Percentiles rank a stretch among this genome's conserved stretches.
These are phyloP conservation scores for Acorus gramineus DNA, from an alignment of 106 monocot species.

Conservation along the genomic window DNA sequence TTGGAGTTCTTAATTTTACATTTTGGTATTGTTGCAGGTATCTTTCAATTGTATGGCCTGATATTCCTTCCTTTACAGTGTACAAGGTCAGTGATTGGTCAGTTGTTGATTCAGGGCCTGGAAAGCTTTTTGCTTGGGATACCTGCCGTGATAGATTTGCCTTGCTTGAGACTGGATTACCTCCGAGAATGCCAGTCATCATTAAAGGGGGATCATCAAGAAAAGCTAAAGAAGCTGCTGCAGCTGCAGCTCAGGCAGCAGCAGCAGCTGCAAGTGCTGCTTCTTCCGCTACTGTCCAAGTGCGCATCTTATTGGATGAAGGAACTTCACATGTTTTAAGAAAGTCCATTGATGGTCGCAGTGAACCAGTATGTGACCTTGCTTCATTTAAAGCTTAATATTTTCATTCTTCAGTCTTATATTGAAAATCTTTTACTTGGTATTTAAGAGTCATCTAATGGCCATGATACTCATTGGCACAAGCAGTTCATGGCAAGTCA, in stretches of 20 bases:
- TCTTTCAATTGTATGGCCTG: slow-evolving; percentile 90
- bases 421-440: too few species aligned
- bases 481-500: too few species aligned
- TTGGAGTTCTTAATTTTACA: too few species aligned
- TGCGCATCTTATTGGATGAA: slow-evolving; percentile 93
- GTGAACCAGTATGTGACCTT: slow-evolving; percentile 60
- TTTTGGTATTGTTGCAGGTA: slow-evolving; percentile 44
- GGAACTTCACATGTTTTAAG: slow-evolving; percentile 84
- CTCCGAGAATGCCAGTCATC: slow-evolving; percentile 73
- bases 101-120: slow-evolving; percentile 95
- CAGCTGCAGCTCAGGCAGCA: slow-evolving; percentile 80
- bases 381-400: neutral
- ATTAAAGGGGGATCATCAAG: slow-evolving; percentile 82
- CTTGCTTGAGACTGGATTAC: slow-evolving; percentile 68
- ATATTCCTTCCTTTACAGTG: slow-evolving; percentile 85
- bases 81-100: slow-evolving; percentile 91
- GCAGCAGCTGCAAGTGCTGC: slow-evolving; percentile 93
- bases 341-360: slow-evolving; percentile 89
- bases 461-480: too few species aligned
- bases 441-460: too few species aligned
- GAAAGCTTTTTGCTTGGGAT: slow-evolving; percentile 95
- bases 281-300: slow-evolving; percentile 89
- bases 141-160: slow-evolving; percentile 98
- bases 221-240: slow-evolving; percentile 96
- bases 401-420: slow-evolving; percentile 1